Evolutionary conservation across 345 rosid genomes (phyloP).

Genomic region (Gossypium longicalyx): DNA sequence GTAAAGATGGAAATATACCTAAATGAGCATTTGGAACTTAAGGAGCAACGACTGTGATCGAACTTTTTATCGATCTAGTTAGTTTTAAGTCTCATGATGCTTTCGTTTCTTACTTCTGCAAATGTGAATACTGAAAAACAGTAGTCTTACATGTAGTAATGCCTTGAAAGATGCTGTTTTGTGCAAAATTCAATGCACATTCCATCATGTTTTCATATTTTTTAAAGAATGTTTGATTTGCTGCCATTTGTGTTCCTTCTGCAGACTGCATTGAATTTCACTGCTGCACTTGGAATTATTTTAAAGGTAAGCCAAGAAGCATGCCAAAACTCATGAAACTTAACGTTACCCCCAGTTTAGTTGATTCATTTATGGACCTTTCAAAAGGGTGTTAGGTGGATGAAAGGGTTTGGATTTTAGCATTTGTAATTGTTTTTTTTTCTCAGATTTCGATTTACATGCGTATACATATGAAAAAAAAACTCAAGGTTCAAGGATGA

Average conservation of each 20-base stretch:
- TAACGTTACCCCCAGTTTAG: no score
- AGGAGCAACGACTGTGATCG: neutral
- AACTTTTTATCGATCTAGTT: neutral
- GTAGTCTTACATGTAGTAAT: neutral
- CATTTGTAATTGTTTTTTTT: neutral
- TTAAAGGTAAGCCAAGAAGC: neutral
- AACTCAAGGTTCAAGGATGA: neutral
- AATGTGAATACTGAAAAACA: neutral
- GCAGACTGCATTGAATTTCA: neutral
- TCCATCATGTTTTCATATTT: neutral
- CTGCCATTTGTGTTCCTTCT: slow-evolving; percentile 2
- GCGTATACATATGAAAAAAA: neutral
- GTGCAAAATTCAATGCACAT: neutral
- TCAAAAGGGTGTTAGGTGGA: no score
- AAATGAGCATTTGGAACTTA: neutral
- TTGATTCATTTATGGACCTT: no score
- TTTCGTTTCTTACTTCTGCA: neutral
- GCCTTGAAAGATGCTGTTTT: no score
- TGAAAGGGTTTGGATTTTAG: neutral
- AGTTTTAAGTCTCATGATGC: neutral
- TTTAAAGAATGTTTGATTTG: neutral
- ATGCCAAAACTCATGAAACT: neutral
- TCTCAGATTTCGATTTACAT: neutral
- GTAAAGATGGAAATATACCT: neutral
- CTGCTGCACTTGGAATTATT: neutral